Evolutionary conservation across 2,329 filamentous ascomycete genomes (phyloP), one percentile per base, ranked within the genome.

Genomic region (Fusarium graminum): DNA sequence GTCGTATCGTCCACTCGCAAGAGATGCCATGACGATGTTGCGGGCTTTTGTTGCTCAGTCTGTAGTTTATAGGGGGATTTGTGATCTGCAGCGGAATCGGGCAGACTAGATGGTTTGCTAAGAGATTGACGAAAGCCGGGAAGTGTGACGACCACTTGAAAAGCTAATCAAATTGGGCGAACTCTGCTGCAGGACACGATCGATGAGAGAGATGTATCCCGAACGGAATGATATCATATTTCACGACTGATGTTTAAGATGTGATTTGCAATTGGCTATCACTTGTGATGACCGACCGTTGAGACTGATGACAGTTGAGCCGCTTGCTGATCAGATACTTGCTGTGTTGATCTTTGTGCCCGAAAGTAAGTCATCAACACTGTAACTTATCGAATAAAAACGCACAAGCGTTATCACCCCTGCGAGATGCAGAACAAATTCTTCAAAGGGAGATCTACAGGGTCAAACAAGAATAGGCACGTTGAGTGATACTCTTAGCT

Each of bases 81-180:
- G 22, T 8, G 60, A 54, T 46, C 56, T 50, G 12, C 51, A 14
- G 17, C 29, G 16, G 14, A 52, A 51, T 46, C 41, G 34, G 53
- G 16, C 46, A 50, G 51, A 29, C 51, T 47, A 60, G 53, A 40
- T 60, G 19, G 34, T 13, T 46, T 55, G 55, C 34, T 47, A 39
- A 46, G 53, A 66, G 51, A 57, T 65, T 57, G 62, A 66, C 29
- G 54, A 53, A 50, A 30, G 36, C 57, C 43, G 39, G 38, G 34
- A 55, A 29, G 13, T 40, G 40, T 57, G 68, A 58, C 56, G 63
- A 63, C 49, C 63, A 58, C 58, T 64, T 28, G 46, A 67, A 65
- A 50, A 62, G 53, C 42, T 42, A 52, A 38, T 43, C 50, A 39
- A 45, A 46, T 17, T 42, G 16, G 22, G 22, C 22, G 38, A 45